Percentiles rank a stretch among this genome's conserved stretches.
These are phyloP conservation scores for Metschnikowia drakensbergensis DNA, from an alignment of 805 yeast species.

Conservation along the genomic window DNA sequence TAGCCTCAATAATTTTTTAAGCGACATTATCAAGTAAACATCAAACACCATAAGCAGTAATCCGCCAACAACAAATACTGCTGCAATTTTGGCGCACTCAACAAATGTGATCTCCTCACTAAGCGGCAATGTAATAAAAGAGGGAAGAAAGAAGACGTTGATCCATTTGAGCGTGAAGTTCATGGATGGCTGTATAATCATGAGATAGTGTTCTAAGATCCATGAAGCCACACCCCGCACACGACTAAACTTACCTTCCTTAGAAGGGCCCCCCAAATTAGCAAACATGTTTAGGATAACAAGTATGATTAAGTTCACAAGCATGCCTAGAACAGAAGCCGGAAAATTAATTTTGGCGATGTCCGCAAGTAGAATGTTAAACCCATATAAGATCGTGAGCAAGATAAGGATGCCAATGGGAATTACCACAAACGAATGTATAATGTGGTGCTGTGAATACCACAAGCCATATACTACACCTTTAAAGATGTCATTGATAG, in stretches of 20 bases:
- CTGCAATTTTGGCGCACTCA: conserved; percentile 72
- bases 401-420: conserved; percentile 48
- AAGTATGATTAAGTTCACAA: conserved; percentile 49
- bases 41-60: conserved; percentile 44
- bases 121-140: conserved; percentile 68
- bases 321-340: conserved; percentile 68
- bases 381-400: conserved; percentile 48
- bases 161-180: conserved; percentile 75
- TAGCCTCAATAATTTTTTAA: conserved; percentile 17
- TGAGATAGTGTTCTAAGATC: conserved; percentile 29
- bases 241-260: background rate
- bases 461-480: conserved; percentile 31
- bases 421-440: conserved; percentile 44
- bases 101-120: conserved; percentile 60
- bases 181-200: conserved; percentile 53
- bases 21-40: conserved; percentile 34
- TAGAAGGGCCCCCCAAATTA: conserved; percentile 2
- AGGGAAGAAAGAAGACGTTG: conserved; percentile 72
- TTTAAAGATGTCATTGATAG: conserved; percentile 7
- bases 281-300: conserved; percentile 29
- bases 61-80: conserved; percentile 66
- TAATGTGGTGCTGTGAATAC: conserved; percentile 23
- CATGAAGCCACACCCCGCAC: conserved; percentile 15
- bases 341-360: conserved; percentile 55
- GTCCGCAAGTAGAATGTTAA: conserved; percentile 43